A percentile compares a stretch with the other conserved stretches of the same genome.
phyloP scores from a whole-genome alignment of 305 asterid genomes.

The Plantago rigida region DNA sequence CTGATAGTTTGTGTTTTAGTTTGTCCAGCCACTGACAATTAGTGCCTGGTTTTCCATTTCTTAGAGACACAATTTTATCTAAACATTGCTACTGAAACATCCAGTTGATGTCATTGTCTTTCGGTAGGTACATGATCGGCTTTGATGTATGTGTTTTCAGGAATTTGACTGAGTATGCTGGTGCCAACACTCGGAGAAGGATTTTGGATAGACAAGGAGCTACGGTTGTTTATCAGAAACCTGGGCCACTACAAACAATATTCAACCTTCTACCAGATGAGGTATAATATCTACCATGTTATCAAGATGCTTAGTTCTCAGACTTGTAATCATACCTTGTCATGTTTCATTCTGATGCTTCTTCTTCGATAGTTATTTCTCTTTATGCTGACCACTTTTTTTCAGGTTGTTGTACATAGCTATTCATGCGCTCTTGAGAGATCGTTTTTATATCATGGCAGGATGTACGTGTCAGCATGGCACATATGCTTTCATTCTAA shows the following conservation, averaged over 20 bases:
- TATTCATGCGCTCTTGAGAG: conserved; percentile 95
- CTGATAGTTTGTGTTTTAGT: conserved; percentile 5
- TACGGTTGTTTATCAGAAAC: conserved; percentile 61
- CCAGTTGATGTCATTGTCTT: conserved; percentile 8
- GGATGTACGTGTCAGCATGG: conserved; percentile 80
- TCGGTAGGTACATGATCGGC: conserved; percentile 12
- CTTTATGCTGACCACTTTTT: conserved; percentile 23
- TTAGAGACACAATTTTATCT: conserved; percentile 17
- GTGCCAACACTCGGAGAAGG: conserved; percentile 45
- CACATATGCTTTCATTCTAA: conserved; percentile 93
- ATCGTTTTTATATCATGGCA: conserved; percentile 87
- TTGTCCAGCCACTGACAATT: conserved; percentile 17
- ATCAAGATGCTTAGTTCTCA: conserved; percentile 20
- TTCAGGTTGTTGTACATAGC: conserved; percentile 81
- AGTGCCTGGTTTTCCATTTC: conserved; percentile 13
- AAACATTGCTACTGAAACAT: conserved; percentile 10
- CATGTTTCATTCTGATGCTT: conserved; percentile 20
- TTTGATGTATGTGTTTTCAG: conserved; percentile 32
- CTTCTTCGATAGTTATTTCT: conserved; percentile 9
- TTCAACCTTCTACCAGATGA: conserved; percentile 84
- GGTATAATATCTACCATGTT: conserved; percentile 37
- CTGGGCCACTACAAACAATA: conserved; percentile 79
- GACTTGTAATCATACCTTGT: conserved; percentile 6
- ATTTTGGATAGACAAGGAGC: conserved; percentile 52
- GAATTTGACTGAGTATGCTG: conserved; percentile 57